These are phyloP conservation scores for Rhizopogon salebrosus DNA, from an alignment of 768 basidiomycete species.

Conservation along the genomic window DNA sequence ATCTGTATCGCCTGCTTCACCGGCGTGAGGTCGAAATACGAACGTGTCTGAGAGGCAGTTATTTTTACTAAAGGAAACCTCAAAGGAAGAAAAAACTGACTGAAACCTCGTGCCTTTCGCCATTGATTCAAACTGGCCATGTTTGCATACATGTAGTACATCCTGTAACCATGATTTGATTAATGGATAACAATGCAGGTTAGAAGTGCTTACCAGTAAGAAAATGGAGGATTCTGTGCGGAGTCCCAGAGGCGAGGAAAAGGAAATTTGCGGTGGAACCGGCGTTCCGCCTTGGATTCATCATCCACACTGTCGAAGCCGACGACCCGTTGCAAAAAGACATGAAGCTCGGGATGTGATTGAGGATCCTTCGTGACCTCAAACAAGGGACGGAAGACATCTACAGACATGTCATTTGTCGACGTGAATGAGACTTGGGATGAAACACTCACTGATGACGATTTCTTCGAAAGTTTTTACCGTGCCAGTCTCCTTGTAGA, in stretches of 20 bases:
- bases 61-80: background rate
- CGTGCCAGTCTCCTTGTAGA: conserved; percentile 86
- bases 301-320: conserved; percentile 99
- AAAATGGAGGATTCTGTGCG: conserved; percentile 86
- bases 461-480: conserved; percentile 89
- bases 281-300: conserved; percentile 88
- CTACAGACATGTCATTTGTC: conserved; percentile 33
- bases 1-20: conserved; percentile 97
- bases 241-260: conserved; percentile 89
- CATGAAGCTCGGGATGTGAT: conserved; percentile 89
- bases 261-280: conserved; percentile 92
- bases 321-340: conserved; percentile 91
- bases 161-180: conserved; percentile 40
- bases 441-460: conserved; percentile 63
- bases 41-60: conserved; percentile 67
- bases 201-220: conserved; percentile 66
- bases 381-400: conserved; percentile 89
- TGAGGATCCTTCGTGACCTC: conserved; percentile 92
- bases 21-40: conserved; percentile 93
- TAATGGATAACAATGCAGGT: background rate
- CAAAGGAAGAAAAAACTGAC: conserved; percentile 42
- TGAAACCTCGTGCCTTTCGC: conserved; percentile 84
- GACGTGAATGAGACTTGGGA: background rate
- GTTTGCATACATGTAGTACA: conserved; percentile 98
- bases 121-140: conserved; percentile 94